Base-by-base conservation (phyloP, 2,329 filamentous ascomycete genomes). In the Fusarium denticulatum region DNA sequence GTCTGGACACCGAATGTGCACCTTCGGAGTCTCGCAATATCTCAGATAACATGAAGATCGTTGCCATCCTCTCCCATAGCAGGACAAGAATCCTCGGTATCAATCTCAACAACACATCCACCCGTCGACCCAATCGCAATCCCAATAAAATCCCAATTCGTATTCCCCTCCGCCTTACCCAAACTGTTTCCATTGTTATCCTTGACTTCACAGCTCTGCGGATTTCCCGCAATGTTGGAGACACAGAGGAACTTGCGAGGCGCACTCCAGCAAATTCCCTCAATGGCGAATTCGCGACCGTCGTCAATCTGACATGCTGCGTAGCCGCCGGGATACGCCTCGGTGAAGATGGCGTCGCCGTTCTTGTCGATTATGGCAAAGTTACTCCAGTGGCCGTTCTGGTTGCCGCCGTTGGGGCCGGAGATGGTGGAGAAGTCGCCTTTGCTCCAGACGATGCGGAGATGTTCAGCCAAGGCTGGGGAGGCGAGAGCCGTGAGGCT, bases 1-100 rank as follows among this genome's bases (percentile, higher is more conserved):
- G 11, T 13, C 4, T 22, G 11, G 7, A 5, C 11, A 13, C 1
- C 12, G 6, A 11, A 39, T 22, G 12, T 1, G 11, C 37, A 1
- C 12, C 20, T 20, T 13, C 6, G 12, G 11, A n/a, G 7, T 7
- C 6, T 0, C 1, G 22, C 22, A 42, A 6, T 4, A 42, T 42
- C 40, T 37, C n/a, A 36, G 5, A 26, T 7, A 20, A 52, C 32
- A 18, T 52, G 16, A 24, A 52, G 47, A 26, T 37, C 32, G 18
- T 37, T 7, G 2, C 47, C 32, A 26, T 7, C 47, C 7, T 26
- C 16, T 0, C 47, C n/a, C 5, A 24, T 24, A 0, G 47, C 32
- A 26, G 6, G 32, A 37, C 47, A 15, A 20, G 16, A 4, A 52
- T n/a, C 8, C 4, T 59, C 42, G 0, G 46, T 50, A 16, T 43